phyloP scores from a whole-genome alignment of 306 rosid species.

The Psophocarpus tetragonolobus region DNA sequence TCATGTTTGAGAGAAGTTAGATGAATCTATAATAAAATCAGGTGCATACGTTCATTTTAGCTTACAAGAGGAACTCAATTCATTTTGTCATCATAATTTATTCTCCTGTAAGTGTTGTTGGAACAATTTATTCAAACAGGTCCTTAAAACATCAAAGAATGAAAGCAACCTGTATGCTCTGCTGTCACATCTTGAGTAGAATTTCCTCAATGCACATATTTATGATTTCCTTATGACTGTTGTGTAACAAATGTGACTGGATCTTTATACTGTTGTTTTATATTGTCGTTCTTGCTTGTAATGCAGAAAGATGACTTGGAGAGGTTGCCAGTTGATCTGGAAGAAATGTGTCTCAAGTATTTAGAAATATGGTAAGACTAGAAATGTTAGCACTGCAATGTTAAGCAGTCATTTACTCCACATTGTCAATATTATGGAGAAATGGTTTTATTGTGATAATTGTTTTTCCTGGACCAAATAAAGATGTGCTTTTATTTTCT shows the following conservation, averaged over 20 bases:
- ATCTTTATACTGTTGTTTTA: slow-evolving; percentile 18
- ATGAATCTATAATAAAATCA: neutral
- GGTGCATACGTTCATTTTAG: neutral
- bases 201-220: neutral
- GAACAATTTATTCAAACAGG: neutral
- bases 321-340: slow-evolving; percentile 39
- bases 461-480: too few species aligned
- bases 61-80: neutral
- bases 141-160: neutral
- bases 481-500: too few species aligned
- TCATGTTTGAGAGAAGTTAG: neutral
- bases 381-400: neutral
- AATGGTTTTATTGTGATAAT: slow-evolving; percentile 4
- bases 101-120: neutral
- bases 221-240: neutral
- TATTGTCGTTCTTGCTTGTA: slow-evolving; percentile 12
- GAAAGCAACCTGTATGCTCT: neutral
- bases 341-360: slow-evolving; percentile 58
- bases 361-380: slow-evolving; percentile 55
- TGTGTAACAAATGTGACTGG: neutral
- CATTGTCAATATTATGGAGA: neutral
- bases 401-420: neutral
- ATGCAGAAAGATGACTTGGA: slow-evolving; percentile 47
- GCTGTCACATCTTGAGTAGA: neutral
- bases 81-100: neutral